phyloP scores from a whole-genome alignment of 345 rosid species.

The Eucalyptus rudis region DNA sequence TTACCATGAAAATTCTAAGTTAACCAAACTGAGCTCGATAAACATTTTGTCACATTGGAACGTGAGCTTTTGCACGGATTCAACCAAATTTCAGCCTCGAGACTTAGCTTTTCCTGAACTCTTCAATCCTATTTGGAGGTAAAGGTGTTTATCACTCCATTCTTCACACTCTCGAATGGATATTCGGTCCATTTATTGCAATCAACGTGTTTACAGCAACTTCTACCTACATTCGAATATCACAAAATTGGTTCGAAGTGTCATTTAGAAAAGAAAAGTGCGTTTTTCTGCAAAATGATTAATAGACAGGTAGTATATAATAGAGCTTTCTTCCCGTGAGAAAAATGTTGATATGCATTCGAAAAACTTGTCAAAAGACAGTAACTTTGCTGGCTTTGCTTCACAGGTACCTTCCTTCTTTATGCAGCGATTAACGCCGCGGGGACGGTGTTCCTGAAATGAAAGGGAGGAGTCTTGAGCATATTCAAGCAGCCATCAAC shows the following conservation, averaged over 20 bases:
- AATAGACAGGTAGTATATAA: background rate
- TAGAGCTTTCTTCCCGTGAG: background rate
- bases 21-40: no score
- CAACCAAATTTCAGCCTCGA: background rate
- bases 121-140: background rate
- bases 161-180: background rate
- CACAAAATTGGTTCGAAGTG: background rate
- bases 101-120: background rate
- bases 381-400: background rate
- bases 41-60: background rate
- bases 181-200: background rate
- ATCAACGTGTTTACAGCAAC: background rate
- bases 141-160: background rate
- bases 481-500: slow-evolving; percentile 52
- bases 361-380: background rate
- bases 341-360: background rate
- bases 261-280: background rate
- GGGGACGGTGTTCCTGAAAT: slow-evolving; percentile 71
- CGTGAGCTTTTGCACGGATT: background rate
- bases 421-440: slow-evolving; percentile 62
- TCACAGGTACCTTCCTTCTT: slow-evolving; percentile 42
- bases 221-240: background rate
- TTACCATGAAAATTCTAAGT: no score
- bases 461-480: slow-evolving; percentile 49
- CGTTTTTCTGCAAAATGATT: background rate